phyloP scores from a whole-genome alignment of 441 rosid genomes.

The Aleurites moluccanus region DNA sequence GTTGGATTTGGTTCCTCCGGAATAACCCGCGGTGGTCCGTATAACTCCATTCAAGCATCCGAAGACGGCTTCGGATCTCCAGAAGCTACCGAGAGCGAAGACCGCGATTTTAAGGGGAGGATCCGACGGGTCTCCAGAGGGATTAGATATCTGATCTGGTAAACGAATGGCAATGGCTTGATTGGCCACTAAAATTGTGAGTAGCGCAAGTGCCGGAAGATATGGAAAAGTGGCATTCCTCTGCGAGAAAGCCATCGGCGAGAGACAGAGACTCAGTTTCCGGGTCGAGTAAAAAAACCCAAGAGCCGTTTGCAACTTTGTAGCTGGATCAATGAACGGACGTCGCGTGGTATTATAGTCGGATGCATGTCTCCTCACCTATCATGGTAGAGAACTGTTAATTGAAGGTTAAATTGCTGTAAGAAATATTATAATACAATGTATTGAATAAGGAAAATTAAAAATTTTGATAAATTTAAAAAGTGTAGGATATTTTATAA shows the following conservation, averaged over 20 bases:
- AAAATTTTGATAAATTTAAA: too few species aligned
- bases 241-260: constrained; percentile 32
- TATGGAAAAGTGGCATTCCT: constrained; percentile 20
- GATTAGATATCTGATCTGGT: constrained; percentile 45
- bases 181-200: constrained; percentile 26
- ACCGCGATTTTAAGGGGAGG: constrained; percentile 54
- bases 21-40: constrained; percentile 67
- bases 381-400: too few species aligned
- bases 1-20: constrained; percentile 70
- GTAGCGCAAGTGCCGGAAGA: constrained; percentile 18
- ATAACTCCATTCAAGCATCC: constrained; percentile 83
- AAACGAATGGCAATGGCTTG: constrained; percentile 52
- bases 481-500: too few species aligned
- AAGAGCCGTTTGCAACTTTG: not conserved
- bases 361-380: too few species aligned
- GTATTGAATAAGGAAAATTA: too few species aligned
- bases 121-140: constrained; percentile 31
- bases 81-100: constrained; percentile 88
- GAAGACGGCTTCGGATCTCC: constrained; percentile 88
- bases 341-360: too few species aligned
- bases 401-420: too few species aligned
- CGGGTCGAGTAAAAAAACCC: constrained; percentile 10
- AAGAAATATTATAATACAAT: too few species aligned
- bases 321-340: not conserved
- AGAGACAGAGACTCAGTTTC: not conserved